phyloP scores from a whole-genome alignment of 495 filamentous ascomycete species.

The Hypoxylon fuscum region DNA sequence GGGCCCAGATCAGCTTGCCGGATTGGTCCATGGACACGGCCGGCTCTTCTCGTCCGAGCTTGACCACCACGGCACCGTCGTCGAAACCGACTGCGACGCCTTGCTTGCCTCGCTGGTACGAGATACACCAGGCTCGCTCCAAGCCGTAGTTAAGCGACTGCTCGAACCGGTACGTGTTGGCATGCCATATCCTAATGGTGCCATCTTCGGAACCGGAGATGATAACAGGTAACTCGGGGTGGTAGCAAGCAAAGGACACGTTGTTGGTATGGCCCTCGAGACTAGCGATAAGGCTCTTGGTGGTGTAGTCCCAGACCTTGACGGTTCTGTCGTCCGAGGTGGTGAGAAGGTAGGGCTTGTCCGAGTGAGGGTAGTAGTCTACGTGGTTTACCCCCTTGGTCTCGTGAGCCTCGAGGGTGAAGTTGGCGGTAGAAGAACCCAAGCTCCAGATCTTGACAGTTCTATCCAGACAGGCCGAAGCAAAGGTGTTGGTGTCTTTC shows the following conservation, averaged over 20 bases:
- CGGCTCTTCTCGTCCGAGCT: conserved; percentile 96
- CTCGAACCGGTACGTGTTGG: conserved; percentile 84
- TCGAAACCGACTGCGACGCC: conserved; percentile 96
- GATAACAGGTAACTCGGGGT: conserved; percentile 95
- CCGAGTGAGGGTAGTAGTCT: conserved; percentile 95
- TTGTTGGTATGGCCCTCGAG: conserved; percentile 98
- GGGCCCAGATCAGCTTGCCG: conserved; percentile 95
- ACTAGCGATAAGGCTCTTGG: conserved; percentile 94
- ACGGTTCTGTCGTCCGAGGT: conserved; percentile 94
- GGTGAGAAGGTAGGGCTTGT: conserved; percentile 96
- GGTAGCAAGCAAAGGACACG: conserved; percentile 98
- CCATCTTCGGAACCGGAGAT: conserved; percentile 98
- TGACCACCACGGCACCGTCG: conserved; percentile 96
- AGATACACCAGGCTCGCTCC: conserved; percentile 96
- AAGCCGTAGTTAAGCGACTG: conserved; percentile 95
- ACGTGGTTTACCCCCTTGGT: conserved; percentile 98
- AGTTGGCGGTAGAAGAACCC: conserved; percentile 88
- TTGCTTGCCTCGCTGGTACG: conserved; percentile 92
- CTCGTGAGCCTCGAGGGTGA: conserved; percentile 96
- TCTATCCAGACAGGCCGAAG: conserved; percentile 93
- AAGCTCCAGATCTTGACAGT: conserved; percentile 99
- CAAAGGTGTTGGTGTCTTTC: conserved; percentile 98
- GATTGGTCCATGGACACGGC: conserved; percentile 96
- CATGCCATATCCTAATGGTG: conserved; percentile 98
- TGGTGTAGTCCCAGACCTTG: conserved; percentile 99